Base-by-base conservation (phyloP, 305 asterid genomes). In the Coffea humblotiana region DNA sequence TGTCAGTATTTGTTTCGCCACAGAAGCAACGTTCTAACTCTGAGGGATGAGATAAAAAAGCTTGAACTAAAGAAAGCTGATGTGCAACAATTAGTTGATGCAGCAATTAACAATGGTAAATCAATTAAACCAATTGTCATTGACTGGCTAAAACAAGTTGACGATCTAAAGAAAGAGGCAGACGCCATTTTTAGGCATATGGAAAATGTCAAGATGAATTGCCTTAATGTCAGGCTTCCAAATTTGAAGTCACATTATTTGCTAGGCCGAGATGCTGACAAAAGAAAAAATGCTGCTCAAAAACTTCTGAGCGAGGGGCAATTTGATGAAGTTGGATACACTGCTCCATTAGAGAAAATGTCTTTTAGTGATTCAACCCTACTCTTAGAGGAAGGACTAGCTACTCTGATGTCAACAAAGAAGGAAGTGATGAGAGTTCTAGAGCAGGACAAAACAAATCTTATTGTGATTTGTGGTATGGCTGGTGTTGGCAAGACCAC, bases 141-240 rank as follows among this genome's bases (percentile, higher is more conserved):
- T 11, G 61, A 72, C 5, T 72, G 76, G 76, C 76, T 72, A 27
- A 40, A 48, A 72, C 23, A 48, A 19, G 76, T 72, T 72, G 76
- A 72, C 9, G 16, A 47, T 18, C 16, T 8, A 35, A 72, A 45
- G 63, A 23, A 16, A 48, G 76, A 72, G 60, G 76, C 35, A 72
- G 48, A 72, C 8, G 29, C 23, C 5, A 18, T 72, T 14, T 47
- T 72, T 12, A 61, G 48, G 21, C 21, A 3, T 2, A 40, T 43
- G 25, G 13, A 23, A 25, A 71, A n/a, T 16, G 61, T 19, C 2
- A 47, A 47, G 35, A 58, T n/a, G 12, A 72, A 49, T 43, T 48
- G 63, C 21, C 9, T 15, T 12, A 23, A 48, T 16, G 56, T 13
- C n/a, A 23, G 48, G 37, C 14, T 52, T 73, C 29, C 19, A 35